These are phyloP conservation scores for Fusarium beomiforme DNA, from an alignment of 2,329 filamentous ascomycete species.

Conservation along the genomic window DNA sequence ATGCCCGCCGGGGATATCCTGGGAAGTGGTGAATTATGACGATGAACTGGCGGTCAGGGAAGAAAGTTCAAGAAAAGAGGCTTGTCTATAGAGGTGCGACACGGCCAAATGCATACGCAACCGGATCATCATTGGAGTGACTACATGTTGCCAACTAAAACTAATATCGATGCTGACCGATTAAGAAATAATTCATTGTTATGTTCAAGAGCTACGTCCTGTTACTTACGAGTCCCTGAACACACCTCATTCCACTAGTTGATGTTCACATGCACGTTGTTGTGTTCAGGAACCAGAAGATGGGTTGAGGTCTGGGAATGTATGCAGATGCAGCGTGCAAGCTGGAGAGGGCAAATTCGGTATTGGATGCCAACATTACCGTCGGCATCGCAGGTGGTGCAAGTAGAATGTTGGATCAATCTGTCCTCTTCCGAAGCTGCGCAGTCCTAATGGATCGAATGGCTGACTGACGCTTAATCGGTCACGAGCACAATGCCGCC, in stretches of 20 bases:
- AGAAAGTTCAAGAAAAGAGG: slow-evolving; percentile 19
- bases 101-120: slow-evolving; percentile 21
- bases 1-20: slow-evolving; percentile 38
- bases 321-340: slow-evolving; percentile 5
- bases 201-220: slow-evolving; percentile 32
- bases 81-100: slow-evolving; percentile 22
- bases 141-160: slow-evolving; percentile 21
- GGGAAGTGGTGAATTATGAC: slow-evolving; percentile 22
- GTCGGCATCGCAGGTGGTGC: neutral
- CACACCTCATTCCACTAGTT: slow-evolving; percentile 24
- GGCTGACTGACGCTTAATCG: neutral
- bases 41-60: slow-evolving; percentile 62
- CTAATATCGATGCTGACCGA: slow-evolving; percentile 2
- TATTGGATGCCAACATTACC: slow-evolving; percentile 3
- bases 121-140: slow-evolving; percentile 3
- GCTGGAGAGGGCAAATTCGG: neutral
- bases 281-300: slow-evolving; percentile 2
- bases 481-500: neutral
- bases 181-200: slow-evolving; percentile 6
- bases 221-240: slow-evolving; percentile 13
- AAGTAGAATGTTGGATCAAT: neutral
- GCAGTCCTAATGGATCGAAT: neutral
- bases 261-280: slow-evolving; percentile 20
- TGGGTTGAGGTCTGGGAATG: slow-evolving; percentile 10
- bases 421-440: neutral